Evolutionary conservation across 2,329 filamentous ascomycete species (phyloP), one percentile per base, ranked within the genome.

Genomic region (Trichoderma oligosporum): DNA sequence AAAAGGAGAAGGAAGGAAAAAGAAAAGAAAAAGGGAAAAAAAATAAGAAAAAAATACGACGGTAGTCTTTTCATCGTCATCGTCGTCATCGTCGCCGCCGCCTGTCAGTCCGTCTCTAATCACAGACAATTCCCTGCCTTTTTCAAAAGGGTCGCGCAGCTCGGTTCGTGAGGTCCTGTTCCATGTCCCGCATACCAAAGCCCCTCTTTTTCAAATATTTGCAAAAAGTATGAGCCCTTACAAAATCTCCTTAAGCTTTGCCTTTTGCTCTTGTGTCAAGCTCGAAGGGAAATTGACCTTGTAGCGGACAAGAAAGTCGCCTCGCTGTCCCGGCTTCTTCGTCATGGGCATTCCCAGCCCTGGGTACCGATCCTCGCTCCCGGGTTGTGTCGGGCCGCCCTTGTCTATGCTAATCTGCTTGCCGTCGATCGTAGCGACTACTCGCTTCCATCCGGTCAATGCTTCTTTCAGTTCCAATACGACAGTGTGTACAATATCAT

Each of bases 331-430:
- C 0, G 89, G 90, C 70, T 91, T 93, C 81, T 96, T 97, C 60
- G 89, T 90, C 67, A 94, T 85, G 35, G 92, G 91, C 94, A 99
- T 97, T 59, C 94, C 94, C n/a, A 89, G 79, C 4, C 83, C 82
- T 0, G 94, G 94, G 69, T 89, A 99, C 29, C 80, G 78, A 63
- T 97, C 92, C 65, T 85, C 85, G 70, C 85, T 89, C 11, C 88
- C 90, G 0, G 93, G 92, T 58, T 88, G 87, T 6, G 93, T 97
- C 1, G 93, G 93, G 0, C 92, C 93, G 4, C 80, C 76, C 71
- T 91, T 92, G 42, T 89, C 84, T 36, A 97, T 82, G 51, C 79
- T 84, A 64, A 99, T 77, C 66, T 92, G 88, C 69, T 89, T 92
- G 65, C 89, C 89, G 67, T 99, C 94, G 65, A 99, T 97, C 8